Evolutionary conservation across 768 basidiomycete species (phyloP).

Genomic region (Mycena epipterygia): DNA sequence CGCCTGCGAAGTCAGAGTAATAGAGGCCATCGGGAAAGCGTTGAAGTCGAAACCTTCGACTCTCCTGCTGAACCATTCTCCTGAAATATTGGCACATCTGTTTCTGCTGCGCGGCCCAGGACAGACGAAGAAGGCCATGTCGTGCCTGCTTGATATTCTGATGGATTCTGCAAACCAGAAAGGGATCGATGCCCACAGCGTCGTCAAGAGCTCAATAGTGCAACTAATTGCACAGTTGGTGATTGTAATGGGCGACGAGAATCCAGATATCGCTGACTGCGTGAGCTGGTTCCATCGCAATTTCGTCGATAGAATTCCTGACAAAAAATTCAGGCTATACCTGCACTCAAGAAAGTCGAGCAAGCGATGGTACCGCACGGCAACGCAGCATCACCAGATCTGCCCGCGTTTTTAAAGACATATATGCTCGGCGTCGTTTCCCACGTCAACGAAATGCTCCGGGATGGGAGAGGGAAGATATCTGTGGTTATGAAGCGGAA

Average conservation of each 20-base stretch:
- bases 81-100: slow-evolving; percentile 74
- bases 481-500: slow-evolving; percentile 76
- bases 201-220: slow-evolving; percentile 78
- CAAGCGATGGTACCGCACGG: slow-evolving; percentile 54
- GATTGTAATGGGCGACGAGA: slow-evolving; percentile 81
- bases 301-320: neutral
- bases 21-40: slow-evolving; percentile 73
- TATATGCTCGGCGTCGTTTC: slow-evolving; percentile 90
- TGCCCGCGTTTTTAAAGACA: slow-evolving; percentile 75
- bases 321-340: slow-evolving; percentile 44
- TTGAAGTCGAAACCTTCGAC: slow-evolving; percentile 58
- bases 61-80: slow-evolving; percentile 69
- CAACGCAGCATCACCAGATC: slow-evolving; percentile 49
- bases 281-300: slow-evolving; percentile 51
- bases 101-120: slow-evolving; percentile 70
- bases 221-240: slow-evolving; percentile 83
- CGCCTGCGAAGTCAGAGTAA: slow-evolving; percentile 65
- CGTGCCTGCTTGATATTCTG: slow-evolving; percentile 75
- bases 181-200: slow-evolving; percentile 57
- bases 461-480: slow-evolving; percentile 87
- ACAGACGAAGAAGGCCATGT: slow-evolving; percentile 70
- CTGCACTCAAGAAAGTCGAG: slow-evolving; percentile 59
- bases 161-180: slow-evolving; percentile 56
- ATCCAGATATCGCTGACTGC: slow-evolving; percentile 55
- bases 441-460: slow-evolving; percentile 87